Evolutionary conservation across 495 filamentous ascomycete species (phyloP).

Genomic region (Copromyces sp.): DNA sequence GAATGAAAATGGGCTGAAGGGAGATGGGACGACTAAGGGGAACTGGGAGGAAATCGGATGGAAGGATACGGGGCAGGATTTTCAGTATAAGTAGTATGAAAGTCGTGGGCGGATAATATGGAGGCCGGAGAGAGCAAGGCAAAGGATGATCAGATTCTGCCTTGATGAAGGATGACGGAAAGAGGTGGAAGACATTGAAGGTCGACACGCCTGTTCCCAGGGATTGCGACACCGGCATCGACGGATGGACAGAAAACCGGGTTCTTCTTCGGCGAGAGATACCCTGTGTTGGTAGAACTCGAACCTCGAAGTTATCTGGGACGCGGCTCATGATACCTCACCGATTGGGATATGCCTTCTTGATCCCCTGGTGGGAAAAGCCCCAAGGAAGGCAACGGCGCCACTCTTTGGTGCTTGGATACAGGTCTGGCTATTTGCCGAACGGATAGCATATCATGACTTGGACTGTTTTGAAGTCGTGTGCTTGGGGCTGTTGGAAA

Average conservation of each 20-base stretch:
- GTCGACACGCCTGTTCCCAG: neutral
- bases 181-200: neutral
- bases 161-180: neutral
- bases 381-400: neutral
- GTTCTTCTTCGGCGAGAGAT: neutral
- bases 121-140: neutral
- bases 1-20: neutral
- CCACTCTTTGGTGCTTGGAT: neutral
- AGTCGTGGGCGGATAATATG: too few species aligned
- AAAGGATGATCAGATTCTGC: neutral
- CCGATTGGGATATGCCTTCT: neutral
- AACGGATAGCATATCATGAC: neutral
- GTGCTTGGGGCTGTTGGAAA: neutral
- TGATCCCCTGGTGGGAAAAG: neutral
- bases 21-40: neutral
- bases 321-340: neutral
- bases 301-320: neutral
- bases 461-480: neutral
- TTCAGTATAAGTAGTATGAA: too few species aligned
- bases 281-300: neutral
- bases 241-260: neutral
- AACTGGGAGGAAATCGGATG: neutral
- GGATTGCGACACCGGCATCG: neutral
- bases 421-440: neutral
- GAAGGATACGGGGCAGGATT: neutral